Evolutionary conservation across 768 basidiomycete genomes (phyloP).

Genomic region (Podaxis pistillaris): DNA sequence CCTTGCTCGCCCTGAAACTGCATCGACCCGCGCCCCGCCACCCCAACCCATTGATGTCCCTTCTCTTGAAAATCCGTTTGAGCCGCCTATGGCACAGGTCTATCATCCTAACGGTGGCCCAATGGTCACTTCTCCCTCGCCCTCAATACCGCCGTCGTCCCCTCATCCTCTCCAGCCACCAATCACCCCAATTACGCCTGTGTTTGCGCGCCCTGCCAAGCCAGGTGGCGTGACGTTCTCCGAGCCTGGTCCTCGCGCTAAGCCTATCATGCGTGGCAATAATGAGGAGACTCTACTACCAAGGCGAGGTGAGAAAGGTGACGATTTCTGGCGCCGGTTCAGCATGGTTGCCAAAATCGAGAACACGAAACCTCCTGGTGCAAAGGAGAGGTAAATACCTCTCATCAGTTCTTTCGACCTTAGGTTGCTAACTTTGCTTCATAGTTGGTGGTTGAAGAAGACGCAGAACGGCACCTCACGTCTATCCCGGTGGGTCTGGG

Average conservation of each 20-base stretch:
- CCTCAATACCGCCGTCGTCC: conserved; percentile 32
- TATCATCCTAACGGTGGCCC: background rate
- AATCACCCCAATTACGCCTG: conserved; percentile 75
- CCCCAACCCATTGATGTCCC: conserved; percentile 19
- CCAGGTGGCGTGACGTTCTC: conserved; percentile 41
- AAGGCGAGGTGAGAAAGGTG: conserved; percentile 67
- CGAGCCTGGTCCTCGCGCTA: conserved; percentile 28
- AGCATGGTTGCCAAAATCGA: conserved; percentile 80
- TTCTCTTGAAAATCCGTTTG: conserved; percentile 27
- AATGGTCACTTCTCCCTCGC: conserved; percentile 5
- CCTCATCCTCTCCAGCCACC: conserved; percentile 79
- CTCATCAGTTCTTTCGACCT: background rate
- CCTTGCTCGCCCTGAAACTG: conserved; percentile 46
- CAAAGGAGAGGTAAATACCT: conserved; percentile 42
- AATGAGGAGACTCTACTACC: conserved; percentile 68
- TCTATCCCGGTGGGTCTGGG: conserved; percentile 68
- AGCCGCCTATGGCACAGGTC: conserved; percentile 17
- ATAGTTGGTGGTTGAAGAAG: conserved; percentile 67
- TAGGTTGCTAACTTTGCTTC: conserved; percentile 1
- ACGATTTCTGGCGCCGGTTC: conserved; percentile 87
- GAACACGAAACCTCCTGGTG: conserved; percentile 32
- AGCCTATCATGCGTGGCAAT: conserved; percentile 65
- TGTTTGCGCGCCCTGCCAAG: conserved; percentile 60
- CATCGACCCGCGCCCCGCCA: conserved; percentile 32
- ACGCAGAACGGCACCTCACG: conserved; percentile 52